Evolutionary conservation across 139 green algal species (phyloP), one percentile per base, ranked within the genome.

Genomic region (Yamagishiella unicocca): DNA sequence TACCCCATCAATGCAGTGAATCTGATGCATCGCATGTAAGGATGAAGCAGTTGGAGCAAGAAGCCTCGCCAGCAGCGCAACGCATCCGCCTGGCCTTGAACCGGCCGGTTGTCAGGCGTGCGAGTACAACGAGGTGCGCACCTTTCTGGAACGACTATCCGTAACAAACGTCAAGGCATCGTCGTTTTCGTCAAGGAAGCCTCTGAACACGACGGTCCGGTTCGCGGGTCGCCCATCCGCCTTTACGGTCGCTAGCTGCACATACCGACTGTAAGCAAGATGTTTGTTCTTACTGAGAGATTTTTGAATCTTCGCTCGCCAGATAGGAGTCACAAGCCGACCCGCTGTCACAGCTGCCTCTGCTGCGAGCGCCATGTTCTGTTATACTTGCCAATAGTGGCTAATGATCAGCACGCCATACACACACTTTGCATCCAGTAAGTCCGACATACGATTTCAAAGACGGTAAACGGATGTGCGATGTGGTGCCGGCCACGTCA

Each of bases 151-250:
- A 8, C 91, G 85, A 22, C 35, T 79, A 85, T 97, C 95, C 27
- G 94, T 97, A 0, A 95, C 90, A 50, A 97, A 96, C 2, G 95
- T 96, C 35, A 96, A 78, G 2, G 40, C 35, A n/a, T 89, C 74
- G 21, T 94, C 74, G 12, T 40, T 90, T 21, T 93, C 92, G 0
- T 66, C 62, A 7, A 95, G 79, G 74, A 97, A 96, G 24, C 94
- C 95, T 21, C 95, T 90, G 81, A 94, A 95, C 12, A 98, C 96
- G 4, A 98, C 90, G 6, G 95, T 98, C 14, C 96, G 82, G 85
- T 95, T 95, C 12, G 94, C 89, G 4, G 96, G 95, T 12, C 87
- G 83, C n/a, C 93, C 94, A 87, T 96, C 89, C 12, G 81, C 87
- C 7, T 92, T 74, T 22, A 97, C 86, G 0, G 96, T 98, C 2